Conservation (phyloP, 176 grass and related monocot genomes). For the Saccharum spontaneum region DNA sequence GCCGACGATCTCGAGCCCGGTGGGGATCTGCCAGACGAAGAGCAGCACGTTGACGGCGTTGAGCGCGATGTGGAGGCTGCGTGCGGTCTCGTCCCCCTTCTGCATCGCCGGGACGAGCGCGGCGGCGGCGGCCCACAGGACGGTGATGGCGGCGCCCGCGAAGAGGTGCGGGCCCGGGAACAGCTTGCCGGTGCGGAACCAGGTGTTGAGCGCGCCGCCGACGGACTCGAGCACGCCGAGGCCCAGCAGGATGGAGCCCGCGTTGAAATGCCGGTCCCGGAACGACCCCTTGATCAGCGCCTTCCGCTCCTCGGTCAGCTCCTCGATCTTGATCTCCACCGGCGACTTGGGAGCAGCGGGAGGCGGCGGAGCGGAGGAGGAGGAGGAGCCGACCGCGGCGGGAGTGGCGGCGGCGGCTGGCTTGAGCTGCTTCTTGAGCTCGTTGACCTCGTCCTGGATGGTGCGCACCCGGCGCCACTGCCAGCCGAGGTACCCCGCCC, state of each 20-base stretch:
- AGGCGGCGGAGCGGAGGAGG: not conserved
- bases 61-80: slow-evolving; percentile 87
- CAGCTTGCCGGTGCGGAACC: slow-evolving; percentile 79
- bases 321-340: slow-evolving; percentile 67
- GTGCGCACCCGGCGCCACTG: slow-evolving; percentile 95
- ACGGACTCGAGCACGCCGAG: slow-evolving; percentile 79
- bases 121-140: slow-evolving; percentile 75
- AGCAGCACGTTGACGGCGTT: slow-evolving; percentile 84
- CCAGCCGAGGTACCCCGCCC: slow-evolving; percentile 93
- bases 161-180: slow-evolving; percentile 95
- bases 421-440: slow-evolving; percentile 82
- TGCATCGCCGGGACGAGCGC: slow-evolving; percentile 90
- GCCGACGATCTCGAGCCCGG: slow-evolving; percentile 79
- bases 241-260: slow-evolving; percentile 81
- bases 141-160: slow-evolving; percentile 76
- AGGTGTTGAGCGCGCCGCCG: slow-evolving; percentile 80
- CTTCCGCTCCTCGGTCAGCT: slow-evolving; percentile 89
- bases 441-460: slow-evolving; percentile 84
- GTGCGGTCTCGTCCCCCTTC: slow-evolving; percentile 74
- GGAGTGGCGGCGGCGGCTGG: not conserved
- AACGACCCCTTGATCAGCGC: slow-evolving; percentile 69
- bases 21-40: slow-evolving; percentile 95
- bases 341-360: slow-evolving; percentile 25
- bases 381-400: not conserved
- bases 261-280: slow-evolving; percentile 82